Evolutionary conservation across 257 asterid species (phyloP).

Genomic region (Ocimum tenuiflorum): DNA sequence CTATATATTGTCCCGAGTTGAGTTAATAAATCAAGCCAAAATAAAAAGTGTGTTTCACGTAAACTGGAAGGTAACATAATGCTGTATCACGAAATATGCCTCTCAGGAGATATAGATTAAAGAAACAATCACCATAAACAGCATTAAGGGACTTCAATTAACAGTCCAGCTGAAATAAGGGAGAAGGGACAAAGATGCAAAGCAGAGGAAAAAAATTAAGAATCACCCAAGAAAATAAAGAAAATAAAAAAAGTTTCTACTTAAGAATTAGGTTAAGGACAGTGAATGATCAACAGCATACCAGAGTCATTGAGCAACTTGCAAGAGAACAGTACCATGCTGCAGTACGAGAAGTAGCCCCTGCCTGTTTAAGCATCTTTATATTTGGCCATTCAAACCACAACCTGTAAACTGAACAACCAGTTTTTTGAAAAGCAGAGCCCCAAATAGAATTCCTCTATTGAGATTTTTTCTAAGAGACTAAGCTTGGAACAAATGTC

Average conservation of each 20-base stretch:
- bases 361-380: slow-evolving; percentile 16
- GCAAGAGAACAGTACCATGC: slow-evolving; percentile 8
- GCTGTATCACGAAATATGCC: background rate
- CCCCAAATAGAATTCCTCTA: background rate
- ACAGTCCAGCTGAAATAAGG: slow-evolving; percentile 1
- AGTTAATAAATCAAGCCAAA: background rate
- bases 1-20: background rate
- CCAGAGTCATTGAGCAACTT: slow-evolving; percentile 11
- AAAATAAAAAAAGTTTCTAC: background rate
- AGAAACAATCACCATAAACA: background rate
- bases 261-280: background rate
- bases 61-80: background rate
- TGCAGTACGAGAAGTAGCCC: slow-evolving; percentile 9
- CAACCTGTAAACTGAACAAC: slow-evolving; percentile 17
- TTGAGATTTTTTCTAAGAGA: background rate
- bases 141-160: background rate
- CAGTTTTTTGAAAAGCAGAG: background rate
- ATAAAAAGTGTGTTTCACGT: background rate
- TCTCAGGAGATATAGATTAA: background rate
- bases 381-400: slow-evolving; percentile 7
- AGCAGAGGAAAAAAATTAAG: background rate
- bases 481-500: slow-evolving; percentile 23
- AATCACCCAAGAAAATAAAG: background rate
- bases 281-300: background rate
- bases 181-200: background rate